Evolutionary conservation across 2,329 filamentous ascomycete genomes (phyloP), one percentile per base, ranked within the genome.

Genomic region (Colletotrichum simmondsii): DNA sequence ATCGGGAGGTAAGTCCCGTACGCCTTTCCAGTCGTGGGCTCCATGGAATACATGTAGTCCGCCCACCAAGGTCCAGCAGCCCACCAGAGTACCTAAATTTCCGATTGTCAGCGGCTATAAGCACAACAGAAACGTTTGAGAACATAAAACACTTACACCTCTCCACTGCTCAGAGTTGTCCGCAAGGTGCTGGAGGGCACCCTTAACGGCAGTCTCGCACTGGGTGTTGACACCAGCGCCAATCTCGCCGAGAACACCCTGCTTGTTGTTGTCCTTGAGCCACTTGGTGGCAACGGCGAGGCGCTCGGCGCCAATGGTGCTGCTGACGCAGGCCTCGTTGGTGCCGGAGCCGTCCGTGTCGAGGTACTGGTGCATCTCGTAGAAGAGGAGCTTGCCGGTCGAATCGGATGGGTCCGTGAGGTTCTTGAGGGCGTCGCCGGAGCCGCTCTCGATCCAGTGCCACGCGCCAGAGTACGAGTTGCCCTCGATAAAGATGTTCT

Each of bases 321-420:
- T 74, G 63, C 81, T 85, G 32, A 87, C 86, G 76, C 86, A 88
- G 16, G 75, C 72, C 12, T 79, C 72, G 42, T 78, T 78, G 7
- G 86, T 87, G 68, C 86, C 86, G 14, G 85, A 87, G 49, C 84
- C 83, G 78, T 87, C 86, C 8, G 77, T 75, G 80, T 88, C 86
- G 26, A 87, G 84, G 79, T 88, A 88, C 81, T 88, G 86, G 80
- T 87, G 86, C 86, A 88, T 87, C 81, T 87, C 83, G 77, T 85
- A 87, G 70, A 86, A 77, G 63, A 87, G 76, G 76, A 86, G 85
- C 62, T 73, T 71, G 68, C 71, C 71, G 79, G 88, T 88, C 14
- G 71, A 6, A 79, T 84, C 79, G 42, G 81, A 72, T 4, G 85
- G 83, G 75, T 88, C 86, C 0, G 79, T 85, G 49, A 88, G 79